Base-by-base conservation (phyloP, 2,329 filamentous ascomycete species). In the Sarocladium oryzae region DNA sequence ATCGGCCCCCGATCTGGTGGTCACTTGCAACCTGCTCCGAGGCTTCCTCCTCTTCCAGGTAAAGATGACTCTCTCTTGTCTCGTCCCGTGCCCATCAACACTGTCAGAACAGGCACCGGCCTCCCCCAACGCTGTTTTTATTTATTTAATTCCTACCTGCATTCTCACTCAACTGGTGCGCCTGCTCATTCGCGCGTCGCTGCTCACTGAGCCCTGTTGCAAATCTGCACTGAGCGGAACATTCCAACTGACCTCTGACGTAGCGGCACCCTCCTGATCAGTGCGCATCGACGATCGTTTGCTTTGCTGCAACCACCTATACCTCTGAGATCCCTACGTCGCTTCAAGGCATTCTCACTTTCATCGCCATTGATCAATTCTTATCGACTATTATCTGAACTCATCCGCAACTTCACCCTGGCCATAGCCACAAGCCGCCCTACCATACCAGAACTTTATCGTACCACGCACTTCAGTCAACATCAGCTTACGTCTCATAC, bases 221-320 rank as follows among this genome's bases (percentile, higher is more conserved):
- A 48, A 24, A 48, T 32, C 26, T 48, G 28, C 43, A 32, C 15
- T 45, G 24, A 20, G 28, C 26, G n/a, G 45, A 35, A 37, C 46
- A 49, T 49, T 49, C 46, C 46, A 37, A 49, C 46, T 49, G 46
- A 49, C 46, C 46, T 36, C 46, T 49, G 46, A 49, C 46, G 46
- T 49, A 49, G 46, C 21, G 30, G 46, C 46, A 37, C 46, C 46
- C 21, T 49, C 32, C 28, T 49, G 46, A 49, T 37, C 46, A 35
- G 24, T 48, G 26, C 32, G 30, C 46, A 49, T 49, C 46, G 46
- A 49, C 46, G 46, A 49, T 49, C 46, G 46, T 49, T 21, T 37
- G 26, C 24, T 20, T 15, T 33, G 26, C 15, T 21, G 43, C 43
- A 48, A 48, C 43, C 26, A 48, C 43, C 43, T 48, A 32, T 33